Conservation (phyloP, 768 basidiomycete species). For the Floccularia luteovirens region DNA sequence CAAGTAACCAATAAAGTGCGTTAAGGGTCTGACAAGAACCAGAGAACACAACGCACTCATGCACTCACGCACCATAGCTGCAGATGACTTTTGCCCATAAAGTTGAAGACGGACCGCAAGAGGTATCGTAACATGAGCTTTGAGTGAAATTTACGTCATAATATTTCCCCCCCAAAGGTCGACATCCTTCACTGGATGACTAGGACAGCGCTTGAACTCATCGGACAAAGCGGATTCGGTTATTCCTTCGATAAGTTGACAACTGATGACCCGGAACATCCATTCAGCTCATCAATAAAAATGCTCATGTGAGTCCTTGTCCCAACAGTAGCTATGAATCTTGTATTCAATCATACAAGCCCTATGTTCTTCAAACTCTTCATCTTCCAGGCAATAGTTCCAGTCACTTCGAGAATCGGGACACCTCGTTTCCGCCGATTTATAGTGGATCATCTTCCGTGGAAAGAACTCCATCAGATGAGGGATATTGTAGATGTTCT, state of each 20-base stretch:
- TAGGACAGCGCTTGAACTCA: slow-evolving; percentile 27
- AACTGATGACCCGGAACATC: slow-evolving; percentile 13
- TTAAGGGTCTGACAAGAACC: too few species aligned
- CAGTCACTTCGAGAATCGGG: neutral
- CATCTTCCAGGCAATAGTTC: neutral
- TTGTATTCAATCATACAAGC: too few species aligned
- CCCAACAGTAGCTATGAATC: too few species aligned
- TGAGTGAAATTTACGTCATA: neutral
- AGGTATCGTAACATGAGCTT: too few species aligned
- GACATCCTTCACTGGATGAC: slow-evolving; percentile 19
- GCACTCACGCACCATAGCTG: too few species aligned
- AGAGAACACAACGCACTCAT: too few species aligned
- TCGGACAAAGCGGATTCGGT: slow-evolving; percentile 31
- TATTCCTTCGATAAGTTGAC: slow-evolving; percentile 21
- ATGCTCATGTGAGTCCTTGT: slow-evolving; percentile 22
- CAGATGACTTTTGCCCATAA: slow-evolving; percentile 12
- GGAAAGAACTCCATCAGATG: neutral
- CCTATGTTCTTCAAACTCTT: too few species aligned
- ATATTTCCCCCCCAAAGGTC: slow-evolving; percentile 11
- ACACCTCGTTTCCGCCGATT: neutral
- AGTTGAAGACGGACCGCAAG: slow-evolving; percentile 20
- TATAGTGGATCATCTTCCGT: neutral
- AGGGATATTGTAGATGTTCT: neutral
- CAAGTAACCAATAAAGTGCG: slow-evolving; percentile 18
- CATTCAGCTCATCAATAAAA: slow-evolving; percentile 19